Conservation (phyloP, 208 protist species). For the Crithidia sp. region DNA sequence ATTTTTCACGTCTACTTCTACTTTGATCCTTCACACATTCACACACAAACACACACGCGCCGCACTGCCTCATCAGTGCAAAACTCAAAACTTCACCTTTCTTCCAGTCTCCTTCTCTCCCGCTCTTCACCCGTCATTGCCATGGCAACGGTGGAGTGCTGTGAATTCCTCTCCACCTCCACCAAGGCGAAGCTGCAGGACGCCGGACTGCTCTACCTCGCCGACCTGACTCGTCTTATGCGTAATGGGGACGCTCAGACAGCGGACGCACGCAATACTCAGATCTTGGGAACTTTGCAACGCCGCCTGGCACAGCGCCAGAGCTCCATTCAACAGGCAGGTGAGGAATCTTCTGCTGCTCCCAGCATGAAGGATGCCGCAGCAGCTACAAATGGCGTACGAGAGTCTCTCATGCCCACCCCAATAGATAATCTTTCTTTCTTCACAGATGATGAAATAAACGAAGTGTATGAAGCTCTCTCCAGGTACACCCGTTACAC, state of each 20-base stretch:
- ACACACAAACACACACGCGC: background rate
- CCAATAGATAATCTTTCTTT: conserved; percentile 3
- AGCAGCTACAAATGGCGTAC: no score
- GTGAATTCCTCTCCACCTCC: conserved; percentile 14
- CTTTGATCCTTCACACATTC: no score
- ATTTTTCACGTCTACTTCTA: no score
- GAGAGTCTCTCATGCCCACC: background rate
- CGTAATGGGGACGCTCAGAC: background rate
- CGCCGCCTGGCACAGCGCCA: conserved; percentile 1
- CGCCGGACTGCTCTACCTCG: conserved; percentile 59
- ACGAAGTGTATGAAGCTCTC: conserved; percentile 10
- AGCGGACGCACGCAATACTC: background rate
- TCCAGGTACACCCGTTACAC: background rate
- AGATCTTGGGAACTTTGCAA: background rate
- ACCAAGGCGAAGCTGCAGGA: conserved; percentile 83
- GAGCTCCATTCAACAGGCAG: background rate
- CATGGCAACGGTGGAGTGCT: conserved; percentile 30
- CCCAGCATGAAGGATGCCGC: no score
- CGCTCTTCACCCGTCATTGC: no score
- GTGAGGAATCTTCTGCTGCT: no score
- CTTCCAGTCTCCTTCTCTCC: background rate
- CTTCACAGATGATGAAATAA: conserved; percentile 22
- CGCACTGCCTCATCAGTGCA: no score
- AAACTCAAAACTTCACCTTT: background rate
- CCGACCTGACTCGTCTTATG: conserved; percentile 42